phyloP scores from a whole-genome alignment of 2,329 filamentous ascomycete genomes.

The Fusarium nematophilum region DNA sequence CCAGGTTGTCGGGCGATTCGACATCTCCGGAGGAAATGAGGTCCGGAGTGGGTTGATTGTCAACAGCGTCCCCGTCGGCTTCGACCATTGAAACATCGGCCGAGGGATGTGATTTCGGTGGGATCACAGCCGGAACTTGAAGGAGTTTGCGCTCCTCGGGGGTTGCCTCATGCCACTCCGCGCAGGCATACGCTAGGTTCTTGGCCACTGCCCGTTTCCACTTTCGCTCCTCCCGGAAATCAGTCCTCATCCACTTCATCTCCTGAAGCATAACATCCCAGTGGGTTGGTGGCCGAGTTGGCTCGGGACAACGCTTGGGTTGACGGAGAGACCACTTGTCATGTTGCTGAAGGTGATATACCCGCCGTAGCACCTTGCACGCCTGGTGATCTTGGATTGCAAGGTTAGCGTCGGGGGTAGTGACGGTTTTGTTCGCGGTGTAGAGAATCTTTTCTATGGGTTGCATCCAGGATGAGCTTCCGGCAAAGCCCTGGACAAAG shows the following conservation, averaged over 20 bases:
- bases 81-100: conserved; percentile 51
- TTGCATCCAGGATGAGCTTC: conserved; percentile 69
- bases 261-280: conserved; percentile 90
- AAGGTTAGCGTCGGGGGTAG: conserved; percentile 84
- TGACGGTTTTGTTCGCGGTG: conserved; percentile 89
- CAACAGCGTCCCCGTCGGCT: conserved; percentile 46
- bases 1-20: conserved; percentile 63
- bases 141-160: conserved; percentile 72
- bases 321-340: conserved; percentile 95
- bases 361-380: conserved; percentile 84
- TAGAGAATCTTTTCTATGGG: conserved; percentile 78
- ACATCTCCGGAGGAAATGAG: conserved; percentile 72
- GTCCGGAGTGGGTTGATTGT: conserved; percentile 72
- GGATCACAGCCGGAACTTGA: conserved; percentile 71
- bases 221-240: conserved; percentile 93
- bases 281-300: conserved; percentile 79
- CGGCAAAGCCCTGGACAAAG: conserved; percentile 68
- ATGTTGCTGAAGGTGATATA: conserved; percentile 90
- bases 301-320: conserved; percentile 85
- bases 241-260: conserved; percentile 98
- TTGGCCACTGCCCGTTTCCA: conserved; percentile 89
- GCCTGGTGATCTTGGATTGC: conserved; percentile 89
- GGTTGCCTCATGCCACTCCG: conserved; percentile 78
- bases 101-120: conserved; percentile 51
- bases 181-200: conserved; percentile 84